Base-by-base conservation (phyloP, 2,329 filamentous ascomycete genomes). In the Diaporthe citri region DNA sequence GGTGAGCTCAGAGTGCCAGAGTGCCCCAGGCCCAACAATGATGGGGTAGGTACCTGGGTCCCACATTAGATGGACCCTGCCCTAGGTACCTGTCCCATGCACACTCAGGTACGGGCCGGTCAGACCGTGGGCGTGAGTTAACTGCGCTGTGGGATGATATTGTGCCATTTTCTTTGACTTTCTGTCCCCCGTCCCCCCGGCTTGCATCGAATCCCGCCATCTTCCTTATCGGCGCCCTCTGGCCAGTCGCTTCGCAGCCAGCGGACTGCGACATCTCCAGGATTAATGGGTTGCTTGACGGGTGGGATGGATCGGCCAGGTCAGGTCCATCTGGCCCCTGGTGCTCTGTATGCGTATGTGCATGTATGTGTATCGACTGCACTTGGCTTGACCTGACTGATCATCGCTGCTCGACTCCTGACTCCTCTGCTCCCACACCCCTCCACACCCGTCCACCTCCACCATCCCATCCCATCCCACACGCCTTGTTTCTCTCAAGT, bases 121-220 rank as follows among this genome's bases (percentile, higher is more conserved):
- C 62, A 66, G 62, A 51, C 62, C 62, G 41, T 34, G 25, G 57
- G 41, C 41, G 13, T 17, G n/a, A n/a, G 15, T 17, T n/a, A 41
- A 25, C 12, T 10, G 15, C 13, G 20, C 31, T 60, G 34, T 43
- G 39, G 62, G 25, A 48, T 66, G 43, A 52, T 52, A 36, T 51
- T 51, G 62, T 67, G 62, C 62, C 17, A 67, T 67, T 67, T 12
- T 52, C 62, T 67, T 67, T 67, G 62, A 52, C 62, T 67, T 52
- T 67, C 31, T 67, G 62, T 28, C 46, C 62, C 34, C 62, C 43
- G 60, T 46, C 60, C 17, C 56, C 46, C 31, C 46, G 64, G 8
- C 64, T 67, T 67, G 64, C 64, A 39, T 52, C 64, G 52, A 52
- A 67, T 67, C 31, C 64, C 64, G 64, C 64, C 64, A 67, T 67